Percentiles rank a stretch among this genome's conserved stretches.
Conservation (phyloP, 169 alveolate genomes). For the Amoebophrya sp. region DNA sequence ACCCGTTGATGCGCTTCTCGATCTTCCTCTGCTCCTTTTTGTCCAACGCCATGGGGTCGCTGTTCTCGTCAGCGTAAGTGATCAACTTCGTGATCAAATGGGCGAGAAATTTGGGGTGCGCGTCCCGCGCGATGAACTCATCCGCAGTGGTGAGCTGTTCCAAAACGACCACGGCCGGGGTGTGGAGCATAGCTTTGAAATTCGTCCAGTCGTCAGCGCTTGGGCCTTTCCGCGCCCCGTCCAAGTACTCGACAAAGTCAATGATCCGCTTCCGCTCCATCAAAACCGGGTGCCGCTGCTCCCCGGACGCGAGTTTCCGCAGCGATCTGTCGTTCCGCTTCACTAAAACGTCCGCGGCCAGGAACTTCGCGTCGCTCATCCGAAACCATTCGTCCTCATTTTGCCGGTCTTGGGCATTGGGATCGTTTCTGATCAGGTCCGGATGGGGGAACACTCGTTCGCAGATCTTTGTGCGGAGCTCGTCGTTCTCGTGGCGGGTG, state of each 20-base stretch:
- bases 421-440: no score
- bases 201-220: no score
- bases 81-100: background rate
- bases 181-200: background rate
- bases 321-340: background rate
- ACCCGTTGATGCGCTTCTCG: no score
- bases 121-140: background rate
- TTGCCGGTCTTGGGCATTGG: background rate
- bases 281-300: background rate
- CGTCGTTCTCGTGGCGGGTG: background rate
- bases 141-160: background rate
- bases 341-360: background rate
- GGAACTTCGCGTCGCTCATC: background rate
- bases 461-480: background rate
- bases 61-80: background rate
- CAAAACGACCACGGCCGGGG: background rate
- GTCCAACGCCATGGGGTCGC: no score
- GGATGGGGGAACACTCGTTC: background rate
- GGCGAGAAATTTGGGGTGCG: background rate
- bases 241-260: background rate
- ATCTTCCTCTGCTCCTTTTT: no score
- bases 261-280: background rate
- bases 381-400: background rate
- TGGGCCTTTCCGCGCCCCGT: background rate
- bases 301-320: background rate